Evolutionary conservation across 116 monocot genomes (phyloP).

Genomic region (Phalaenopsis hybrid): DNA sequence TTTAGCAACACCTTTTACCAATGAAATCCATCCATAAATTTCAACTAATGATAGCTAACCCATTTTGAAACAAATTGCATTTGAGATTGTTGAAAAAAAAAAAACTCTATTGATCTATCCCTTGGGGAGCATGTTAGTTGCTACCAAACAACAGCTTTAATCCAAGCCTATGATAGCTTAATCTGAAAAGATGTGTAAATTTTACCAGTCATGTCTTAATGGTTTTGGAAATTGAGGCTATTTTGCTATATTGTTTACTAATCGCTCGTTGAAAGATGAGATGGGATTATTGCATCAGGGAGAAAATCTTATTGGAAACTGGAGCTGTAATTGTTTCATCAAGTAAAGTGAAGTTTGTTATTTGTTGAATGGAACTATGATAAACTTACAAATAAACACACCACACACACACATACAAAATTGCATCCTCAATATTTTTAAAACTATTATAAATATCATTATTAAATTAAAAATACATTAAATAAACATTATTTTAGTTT

Average conservation of each 20-base stretch:
- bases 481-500: no score
- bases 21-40: no score
- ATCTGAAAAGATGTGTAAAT: conserved; percentile 10
- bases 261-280: conserved; percentile 3
- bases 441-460: no score
- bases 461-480: no score
- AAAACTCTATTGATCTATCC: background rate
- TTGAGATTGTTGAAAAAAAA: conserved; percentile 3
- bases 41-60: no score
- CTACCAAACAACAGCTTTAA: conserved; percentile 2
- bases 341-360: no score
- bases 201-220: background rate
- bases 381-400: no score
- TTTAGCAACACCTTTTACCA: no score
- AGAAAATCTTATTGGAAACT: background rate
- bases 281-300: background rate
- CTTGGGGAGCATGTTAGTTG: background rate
- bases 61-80: background rate
- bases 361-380: no score
- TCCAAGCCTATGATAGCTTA: background rate
- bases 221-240: background rate
- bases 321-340: background rate
- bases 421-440: no score
- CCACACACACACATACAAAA: no score
- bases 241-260: background rate